Conservation (phyloP, 495 filamentous ascomycete genomes). For the Xylaria sp. region DNA sequence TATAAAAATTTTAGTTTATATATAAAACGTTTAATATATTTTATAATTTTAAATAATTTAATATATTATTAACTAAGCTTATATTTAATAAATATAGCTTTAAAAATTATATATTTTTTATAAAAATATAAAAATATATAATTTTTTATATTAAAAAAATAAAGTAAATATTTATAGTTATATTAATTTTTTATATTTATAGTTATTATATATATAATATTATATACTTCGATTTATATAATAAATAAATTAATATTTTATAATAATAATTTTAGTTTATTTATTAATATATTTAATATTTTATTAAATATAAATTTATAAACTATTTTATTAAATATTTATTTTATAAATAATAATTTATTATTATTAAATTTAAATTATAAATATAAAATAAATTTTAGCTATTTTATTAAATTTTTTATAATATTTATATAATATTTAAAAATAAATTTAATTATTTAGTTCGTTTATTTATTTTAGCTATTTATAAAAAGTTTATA, state of each 20-base stretch:
- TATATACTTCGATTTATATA: background rate
- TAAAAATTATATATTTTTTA: conserved; percentile 6
- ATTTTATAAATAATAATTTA: background rate
- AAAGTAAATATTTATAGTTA: background rate
- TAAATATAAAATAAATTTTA: background rate
- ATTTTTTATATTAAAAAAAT: conserved; percentile 6
- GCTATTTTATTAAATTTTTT: background rate
- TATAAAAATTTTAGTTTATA: background rate
- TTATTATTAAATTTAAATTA: conserved; percentile 12
- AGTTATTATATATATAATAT: background rate
- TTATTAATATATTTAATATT: background rate
- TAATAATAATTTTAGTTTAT: background rate
- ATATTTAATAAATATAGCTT: background rate
- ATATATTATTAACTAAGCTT: background rate
- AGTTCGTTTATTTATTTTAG: background rate
- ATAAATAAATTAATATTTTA: background rate
- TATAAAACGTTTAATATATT: background rate
- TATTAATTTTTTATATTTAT: background rate
- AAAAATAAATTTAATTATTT: conserved; percentile 10
- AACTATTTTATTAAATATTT: conserved; percentile 7
- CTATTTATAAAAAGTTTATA: background rate
- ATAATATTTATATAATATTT: too few relatives aligned
- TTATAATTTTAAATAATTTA: background rate
- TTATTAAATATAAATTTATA: background rate
- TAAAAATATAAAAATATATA: background rate